Percentiles rank a stretch among this genome's conserved stretches.
Conservation (phyloP, 1,139 yeast species). For the Candida sojae region DNA sequence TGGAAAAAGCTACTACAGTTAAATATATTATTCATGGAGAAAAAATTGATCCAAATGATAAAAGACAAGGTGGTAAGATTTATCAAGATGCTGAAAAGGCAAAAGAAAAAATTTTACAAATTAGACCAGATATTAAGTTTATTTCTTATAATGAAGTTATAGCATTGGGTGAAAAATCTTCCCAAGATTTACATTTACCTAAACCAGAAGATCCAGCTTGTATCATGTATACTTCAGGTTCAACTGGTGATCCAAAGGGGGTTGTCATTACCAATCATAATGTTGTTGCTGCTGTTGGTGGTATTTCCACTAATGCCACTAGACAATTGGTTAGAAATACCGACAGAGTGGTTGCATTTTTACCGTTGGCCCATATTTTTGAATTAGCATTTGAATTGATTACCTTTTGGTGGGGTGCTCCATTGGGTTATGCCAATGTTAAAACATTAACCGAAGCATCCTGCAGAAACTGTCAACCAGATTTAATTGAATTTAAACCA, state of each 20-base stretch:
- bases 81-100: constrained; percentile 60
- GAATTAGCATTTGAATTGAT: constrained; percentile 87
- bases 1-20: constrained; percentile 62
- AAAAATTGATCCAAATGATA: constrained; percentile 59
- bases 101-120: constrained; percentile 54
- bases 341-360: constrained; percentile 81
- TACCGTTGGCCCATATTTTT: constrained; percentile 95
- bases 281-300: constrained; percentile 81
- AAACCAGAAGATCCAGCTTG: constrained; percentile 78
- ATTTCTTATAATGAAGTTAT: constrained; percentile 66
- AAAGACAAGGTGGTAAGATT: constrained; percentile 60
- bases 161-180: constrained; percentile 57
- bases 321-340: constrained; percentile 49
- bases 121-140: constrained; percentile 77
- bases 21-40: constrained; percentile 75
- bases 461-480: constrained; percentile 84
- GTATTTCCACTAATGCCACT: constrained; percentile 68
- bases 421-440: constrained; percentile 88
- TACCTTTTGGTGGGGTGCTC: constrained; percentile 86
- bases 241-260: constrained; percentile 98
- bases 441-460: constrained; percentile 86
- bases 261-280: constrained; percentile 82
- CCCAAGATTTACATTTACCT: constrained; percentile 49
- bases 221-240: constrained; percentile 98
- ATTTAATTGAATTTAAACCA: constrained; percentile 84